Conservation (phyloP, 768 basidiomycete genomes). For the Phylloporus scabripes region DNA sequence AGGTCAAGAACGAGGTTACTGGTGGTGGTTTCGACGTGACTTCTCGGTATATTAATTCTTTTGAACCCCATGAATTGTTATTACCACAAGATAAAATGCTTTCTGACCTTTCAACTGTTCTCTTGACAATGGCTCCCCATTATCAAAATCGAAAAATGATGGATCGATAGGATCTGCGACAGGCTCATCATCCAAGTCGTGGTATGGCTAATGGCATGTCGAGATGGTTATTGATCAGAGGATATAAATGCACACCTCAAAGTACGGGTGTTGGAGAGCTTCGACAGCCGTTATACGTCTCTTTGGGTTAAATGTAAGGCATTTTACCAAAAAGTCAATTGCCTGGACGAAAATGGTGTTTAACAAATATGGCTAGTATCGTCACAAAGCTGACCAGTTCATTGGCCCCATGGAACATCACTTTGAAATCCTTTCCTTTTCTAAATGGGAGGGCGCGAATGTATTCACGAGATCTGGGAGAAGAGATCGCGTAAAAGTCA, state of each 20-base stretch:
- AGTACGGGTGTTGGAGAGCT: constrained; percentile 84
- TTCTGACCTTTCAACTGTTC: constrained; percentile 61
- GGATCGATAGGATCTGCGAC: constrained; percentile 70
- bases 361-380: background rate
- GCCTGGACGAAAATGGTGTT: constrained; percentile 36
- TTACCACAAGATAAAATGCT: background rate
- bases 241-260: constrained; percentile 48
- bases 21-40: constrained; percentile 30
- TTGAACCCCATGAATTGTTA: background rate
- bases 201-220: constrained; percentile 59
- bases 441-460: constrained; percentile 86
- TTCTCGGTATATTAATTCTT: constrained; percentile 47
- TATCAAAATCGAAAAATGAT: constrained; percentile 80
- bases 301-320: constrained; percentile 80
- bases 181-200: constrained; percentile 87
- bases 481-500: constrained; percentile 91
- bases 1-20: constrained; percentile 11
- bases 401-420: constrained; percentile 72
- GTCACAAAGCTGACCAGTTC: constrained; percentile 40
- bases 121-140: constrained; percentile 55
- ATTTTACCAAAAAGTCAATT: constrained; percentile 73
- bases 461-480: constrained; percentile 74
- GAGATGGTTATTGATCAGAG: background rate
- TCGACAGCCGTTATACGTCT: constrained; percentile 85
- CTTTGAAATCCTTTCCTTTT: constrained; percentile 64